Conservation (phyloP, 495 filamentous ascomycete genomes). For the Podospora conica region DNA sequence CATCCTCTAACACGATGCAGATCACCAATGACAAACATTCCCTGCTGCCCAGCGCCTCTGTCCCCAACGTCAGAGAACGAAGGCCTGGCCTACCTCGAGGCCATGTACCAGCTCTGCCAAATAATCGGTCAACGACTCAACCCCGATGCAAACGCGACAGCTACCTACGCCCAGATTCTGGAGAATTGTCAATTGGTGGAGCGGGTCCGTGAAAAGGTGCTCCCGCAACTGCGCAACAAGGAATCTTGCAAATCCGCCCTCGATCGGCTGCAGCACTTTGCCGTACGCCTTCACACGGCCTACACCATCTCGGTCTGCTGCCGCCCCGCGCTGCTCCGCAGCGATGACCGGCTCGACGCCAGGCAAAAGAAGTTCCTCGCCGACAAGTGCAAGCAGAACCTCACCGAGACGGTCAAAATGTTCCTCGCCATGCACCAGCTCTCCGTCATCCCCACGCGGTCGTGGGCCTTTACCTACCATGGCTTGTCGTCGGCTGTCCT, state of each 20-base stretch:
- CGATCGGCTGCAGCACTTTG: constrained; percentile 50
- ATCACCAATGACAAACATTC: constrained; percentile 47
- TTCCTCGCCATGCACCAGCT: constrained; percentile 63
- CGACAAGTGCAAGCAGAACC: constrained; percentile 53
- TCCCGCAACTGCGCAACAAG: constrained; percentile 40
- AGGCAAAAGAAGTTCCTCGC: constrained; percentile 43
- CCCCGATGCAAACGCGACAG: constrained; percentile 41
- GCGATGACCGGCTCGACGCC: constrained; percentile 33
- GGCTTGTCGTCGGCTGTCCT: constrained; percentile 59
- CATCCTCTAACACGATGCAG: background rate
- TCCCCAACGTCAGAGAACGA: constrained; percentile 38
- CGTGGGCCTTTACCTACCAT: constrained; percentile 62
- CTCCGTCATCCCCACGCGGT: constrained; percentile 57
- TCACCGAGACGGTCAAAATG: constrained; percentile 61
- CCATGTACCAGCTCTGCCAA: constrained; percentile 49
- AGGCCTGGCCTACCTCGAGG: constrained; percentile 48
- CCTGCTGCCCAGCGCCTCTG: constrained; percentile 42
- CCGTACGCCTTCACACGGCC: constrained; percentile 48
- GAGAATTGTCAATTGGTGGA: constrained; percentile 44
- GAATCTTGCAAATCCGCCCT: constrained; percentile 49
- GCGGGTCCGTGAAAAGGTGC: constrained; percentile 39
- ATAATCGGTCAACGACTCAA: constrained; percentile 46
- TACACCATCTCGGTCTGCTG: constrained; percentile 52
- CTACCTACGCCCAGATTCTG: constrained; percentile 43
- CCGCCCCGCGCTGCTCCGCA: constrained; percentile 45